These are phyloP conservation scores for Diplodia corticola DNA, from an alignment of 2,329 filamentous ascomycete species.

Conservation along the genomic window DNA sequence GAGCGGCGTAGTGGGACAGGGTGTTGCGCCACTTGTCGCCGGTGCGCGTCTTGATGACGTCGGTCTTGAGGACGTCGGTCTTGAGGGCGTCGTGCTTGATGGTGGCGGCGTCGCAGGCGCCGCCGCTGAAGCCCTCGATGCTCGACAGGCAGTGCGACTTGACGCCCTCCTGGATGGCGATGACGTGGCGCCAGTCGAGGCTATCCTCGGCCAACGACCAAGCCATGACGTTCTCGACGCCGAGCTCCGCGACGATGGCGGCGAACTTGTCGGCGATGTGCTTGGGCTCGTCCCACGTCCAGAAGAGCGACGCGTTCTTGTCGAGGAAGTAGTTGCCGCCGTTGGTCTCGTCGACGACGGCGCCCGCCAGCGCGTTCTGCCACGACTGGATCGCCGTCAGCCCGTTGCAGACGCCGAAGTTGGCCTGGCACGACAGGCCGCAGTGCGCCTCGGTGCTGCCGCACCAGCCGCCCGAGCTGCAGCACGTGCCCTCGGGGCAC, in stretches of 20 bases:
- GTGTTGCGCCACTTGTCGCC: neutral
- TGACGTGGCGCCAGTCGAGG: conserved; percentile 31
- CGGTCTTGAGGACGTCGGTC: neutral
- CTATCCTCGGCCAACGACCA: conserved; percentile 72
- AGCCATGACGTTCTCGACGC: conserved; percentile 70
- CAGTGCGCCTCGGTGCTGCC: conserved; percentile 34
- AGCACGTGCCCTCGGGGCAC: conserved; percentile 32
- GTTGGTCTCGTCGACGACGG: conserved; percentile 56
- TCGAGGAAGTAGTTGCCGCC: conserved; percentile 74
- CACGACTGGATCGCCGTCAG: conserved; percentile 52
- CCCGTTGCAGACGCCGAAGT: conserved; percentile 45
- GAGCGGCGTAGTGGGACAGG: neutral
- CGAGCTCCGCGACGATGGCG: conserved; percentile 56
- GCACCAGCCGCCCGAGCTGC: conserved; percentile 38
- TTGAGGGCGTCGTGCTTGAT: neutral
- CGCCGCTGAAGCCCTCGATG: conserved; percentile 3
- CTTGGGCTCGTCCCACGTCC: conserved; percentile 69
- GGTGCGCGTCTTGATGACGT: no score
- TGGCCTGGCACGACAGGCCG: conserved; percentile 35
- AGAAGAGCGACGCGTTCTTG: conserved; percentile 60
- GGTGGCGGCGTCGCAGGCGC: neutral
- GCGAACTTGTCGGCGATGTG: conserved; percentile 64
- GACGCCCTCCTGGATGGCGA: conserved; percentile 11
- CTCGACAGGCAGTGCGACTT: conserved; percentile 3
- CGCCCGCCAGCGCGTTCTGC: conserved; percentile 53